Evolutionary conservation across 495 filamentous ascomycete genomes (phyloP), one percentile per base, ranked within the genome.

Genomic region (Podospora pseudopauciseta): DNA sequence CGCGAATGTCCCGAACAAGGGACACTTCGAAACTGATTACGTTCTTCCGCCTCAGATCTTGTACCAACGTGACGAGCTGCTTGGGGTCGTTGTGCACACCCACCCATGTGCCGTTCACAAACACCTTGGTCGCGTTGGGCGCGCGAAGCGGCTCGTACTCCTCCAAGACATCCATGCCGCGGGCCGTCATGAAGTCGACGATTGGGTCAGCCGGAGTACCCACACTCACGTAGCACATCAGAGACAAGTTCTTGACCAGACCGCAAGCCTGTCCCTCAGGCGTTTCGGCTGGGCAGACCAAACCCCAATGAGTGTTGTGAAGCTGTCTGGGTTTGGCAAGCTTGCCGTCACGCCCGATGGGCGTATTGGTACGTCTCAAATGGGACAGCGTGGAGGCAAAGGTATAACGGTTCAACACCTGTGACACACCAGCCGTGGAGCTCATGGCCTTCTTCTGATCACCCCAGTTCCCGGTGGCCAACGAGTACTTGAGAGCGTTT

Each of bases 251-350:
- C 84, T 99, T 99, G 78, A 99, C 96, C 67, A 99, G 80, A 78
- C 95, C 95, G 81, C 95, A 99, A 78, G 95, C 95, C 76, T 99
- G 96, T 68, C 95, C 95, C 87, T 99, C 95, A 7, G 95, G 95
- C 18, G 95, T 99, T 75, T 99, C 95, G 27, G 95, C 95, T 26
- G 95, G 95, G 77, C 95, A 99, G 5, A 99, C 94, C 68, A 98
- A 81, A 64, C 95, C 95, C 96, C 96, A 99, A 77, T 99, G 95
- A 0, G 95, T 97, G 78, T 98, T 98, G 82, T 99, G 95, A 60
- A 99, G 87, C 79, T 98, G 96, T 62, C 95, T 91, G 3, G 95
- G 95, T 78, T 98, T 98, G 55, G 96, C 96, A 70, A 99, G 92
- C 79, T 99, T 99, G 66, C 95, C 96, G 76, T 98, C 96, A 77